Evolutionary conservation across 2,329 filamentous ascomycete genomes (phyloP), one percentile per base, ranked within the genome.

Genomic region (Penicillium sp.): DNA sequence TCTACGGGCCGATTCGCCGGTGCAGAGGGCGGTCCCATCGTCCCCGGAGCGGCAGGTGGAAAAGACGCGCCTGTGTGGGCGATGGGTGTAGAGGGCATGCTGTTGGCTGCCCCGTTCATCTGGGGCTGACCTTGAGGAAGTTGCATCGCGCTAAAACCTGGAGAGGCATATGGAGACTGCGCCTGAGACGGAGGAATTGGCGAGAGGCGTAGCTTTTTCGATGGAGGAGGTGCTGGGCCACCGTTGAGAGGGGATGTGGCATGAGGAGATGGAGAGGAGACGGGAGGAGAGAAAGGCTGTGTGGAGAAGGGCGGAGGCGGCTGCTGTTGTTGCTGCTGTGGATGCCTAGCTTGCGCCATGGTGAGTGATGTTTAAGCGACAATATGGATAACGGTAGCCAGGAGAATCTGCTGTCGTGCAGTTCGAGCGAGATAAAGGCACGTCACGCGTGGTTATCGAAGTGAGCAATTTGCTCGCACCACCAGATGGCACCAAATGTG

Each of bases 181-280:
- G 68, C 58, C 44, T 70, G 79, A 47, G 87, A 85, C n/a, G 79
- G 74, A 31, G 85, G 82, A 52, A 85, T 85, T 47, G 87, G 85
- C 24, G 87, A 89, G 44, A 89, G 75, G 51, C 84, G 86, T 69
- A 82, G 86, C 69, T 88, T 83, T 76, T 94, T 93, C 53, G 82
- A 83, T 15, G 89, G 85, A 45, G 88, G 88, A 45, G 86, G 82
- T 73, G 87, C 75, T 44, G 67, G 74, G 72, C 67, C 70, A 65
- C 63, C 67, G 57, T 69, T 72, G 47, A 72, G 74, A 15, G 79
- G 74, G 58, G 82, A 80, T 29, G 80, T 77, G 21, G 80, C 76
- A 45, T 77, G 81, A 42, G 86, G 85, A 23, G 86, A 86, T 23
- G 85, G 80, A 33, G 81, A 79, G 45, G 80, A 80, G 52, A 83